Evolutionary conservation across 768 basidiomycete genomes (phyloP).

Genomic region (Auricularia sp.): DNA sequence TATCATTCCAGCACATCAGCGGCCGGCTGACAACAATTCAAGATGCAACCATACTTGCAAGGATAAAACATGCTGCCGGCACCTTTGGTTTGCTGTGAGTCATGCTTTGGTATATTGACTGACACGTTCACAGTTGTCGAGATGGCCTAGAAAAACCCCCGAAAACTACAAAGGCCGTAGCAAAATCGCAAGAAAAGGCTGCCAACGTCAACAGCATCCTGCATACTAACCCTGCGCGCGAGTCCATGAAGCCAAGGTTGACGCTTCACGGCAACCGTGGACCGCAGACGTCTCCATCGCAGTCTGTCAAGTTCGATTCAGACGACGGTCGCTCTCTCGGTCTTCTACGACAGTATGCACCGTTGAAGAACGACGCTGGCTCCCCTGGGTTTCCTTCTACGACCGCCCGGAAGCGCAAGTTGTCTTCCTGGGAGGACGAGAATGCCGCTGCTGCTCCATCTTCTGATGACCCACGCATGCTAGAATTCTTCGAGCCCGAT

Average conservation of each 20-base stretch:
- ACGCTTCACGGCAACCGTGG: no score
- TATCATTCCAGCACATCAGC: not conserved
- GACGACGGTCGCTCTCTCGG: no score
- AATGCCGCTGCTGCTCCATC: not conserved
- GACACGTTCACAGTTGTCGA: constrained; percentile 44
- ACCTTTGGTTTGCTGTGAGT: constrained; percentile 47
- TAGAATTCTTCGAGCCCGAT: not conserved
- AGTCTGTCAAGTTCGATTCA: no score
- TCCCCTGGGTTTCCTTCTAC: not conserved
- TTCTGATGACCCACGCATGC: not conserved
- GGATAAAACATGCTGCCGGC: constrained; percentile 63
- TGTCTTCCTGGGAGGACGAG: not conserved
- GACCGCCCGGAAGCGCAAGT: not conserved
- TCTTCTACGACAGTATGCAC: not conserved
- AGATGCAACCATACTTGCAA: constrained; percentile 79
- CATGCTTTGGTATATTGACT: constrained; percentile 1
- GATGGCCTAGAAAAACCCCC: constrained; percentile 54
- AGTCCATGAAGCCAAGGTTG: no score
- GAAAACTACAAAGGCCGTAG: constrained; percentile 24
- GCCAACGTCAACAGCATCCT: not conserved
- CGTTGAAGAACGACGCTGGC: not conserved
- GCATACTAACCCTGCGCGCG: not conserved
- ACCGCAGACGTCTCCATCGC: no score
- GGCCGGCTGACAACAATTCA: constrained; percentile 1
- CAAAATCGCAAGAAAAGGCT: not conserved